Evolutionary conservation across 2,329 filamentous ascomycete species (phyloP).

Genomic region (Rhytidhysteron rufulum): DNA sequence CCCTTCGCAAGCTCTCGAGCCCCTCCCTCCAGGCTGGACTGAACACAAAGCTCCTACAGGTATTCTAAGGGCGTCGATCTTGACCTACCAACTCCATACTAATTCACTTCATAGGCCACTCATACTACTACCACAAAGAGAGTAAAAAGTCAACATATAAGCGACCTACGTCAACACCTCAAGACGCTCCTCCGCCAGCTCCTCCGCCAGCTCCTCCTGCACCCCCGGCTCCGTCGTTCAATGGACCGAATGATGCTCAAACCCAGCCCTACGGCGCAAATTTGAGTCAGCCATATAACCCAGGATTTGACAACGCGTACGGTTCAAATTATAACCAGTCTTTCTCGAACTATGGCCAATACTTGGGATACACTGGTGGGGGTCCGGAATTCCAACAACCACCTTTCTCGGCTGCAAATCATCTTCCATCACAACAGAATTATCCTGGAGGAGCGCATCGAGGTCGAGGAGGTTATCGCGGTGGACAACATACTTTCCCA

Average conservation of each 20-base stretch:
- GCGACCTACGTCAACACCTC: slow-evolving; percentile 50
- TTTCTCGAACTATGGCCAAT: no score
- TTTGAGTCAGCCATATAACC: slow-evolving; percentile 3
- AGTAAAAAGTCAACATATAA: slow-evolving; percentile 87
- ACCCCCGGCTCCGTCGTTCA: no score
- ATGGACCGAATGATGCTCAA: no score
- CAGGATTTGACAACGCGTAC: no score
- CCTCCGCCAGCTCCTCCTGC: slow-evolving; percentile 14
- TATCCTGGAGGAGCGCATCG: slow-evolving; percentile 13
- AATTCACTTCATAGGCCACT: slow-evolving; percentile 56
- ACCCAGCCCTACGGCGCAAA: slow-evolving; percentile 11
- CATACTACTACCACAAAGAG: slow-evolving; percentile 80
- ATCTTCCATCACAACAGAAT: slow-evolving; percentile 14
- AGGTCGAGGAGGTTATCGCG: slow-evolving; percentile 44
- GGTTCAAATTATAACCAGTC: no score
- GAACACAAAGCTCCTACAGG: slow-evolving; percentile 83
- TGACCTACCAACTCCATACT: slow-evolving; percentile 11
- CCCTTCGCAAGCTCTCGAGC: slow-evolving; percentile 40
- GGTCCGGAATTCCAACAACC: no score
- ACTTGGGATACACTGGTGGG: no score
- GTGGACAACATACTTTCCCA: slow-evolving; percentile 54
- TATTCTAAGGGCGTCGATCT: slow-evolving; percentile 28
- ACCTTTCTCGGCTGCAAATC: slow-evolving; percentile 14
- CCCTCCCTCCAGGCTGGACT: slow-evolving; percentile 80
- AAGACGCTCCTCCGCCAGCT: slow-evolving; percentile 16